Percentiles rank a stretch among this genome's conserved stretches.
Evolutionary conservation across 2,329 filamentous ascomycete species (phyloP).

Genomic region (Teratosphaeria viscida): DNA sequence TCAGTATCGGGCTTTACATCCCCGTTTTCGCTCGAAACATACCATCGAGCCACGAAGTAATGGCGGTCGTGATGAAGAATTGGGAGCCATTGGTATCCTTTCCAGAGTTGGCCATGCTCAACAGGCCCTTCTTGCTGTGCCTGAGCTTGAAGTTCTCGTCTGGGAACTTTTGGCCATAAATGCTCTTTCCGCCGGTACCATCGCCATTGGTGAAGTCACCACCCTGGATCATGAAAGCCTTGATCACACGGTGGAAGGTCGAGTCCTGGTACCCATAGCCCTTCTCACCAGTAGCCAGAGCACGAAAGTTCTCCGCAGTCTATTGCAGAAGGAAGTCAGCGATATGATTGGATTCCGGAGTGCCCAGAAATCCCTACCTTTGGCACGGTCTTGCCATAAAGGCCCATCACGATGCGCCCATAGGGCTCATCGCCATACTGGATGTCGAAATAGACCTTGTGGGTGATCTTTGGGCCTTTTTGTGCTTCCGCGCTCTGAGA

Average conservation of each 20-base stretch:
- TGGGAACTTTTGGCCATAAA: constrained; percentile 73
- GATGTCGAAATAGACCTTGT: constrained; percentile 71
- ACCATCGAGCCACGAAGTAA: constrained; percentile 38
- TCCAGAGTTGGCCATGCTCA: constrained; percentile 42
- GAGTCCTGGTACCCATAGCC: constrained; percentile 75
- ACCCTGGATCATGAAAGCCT: constrained; percentile 85
- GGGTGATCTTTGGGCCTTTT: constrained; percentile 56
- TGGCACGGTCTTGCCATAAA: constrained; percentile 80
- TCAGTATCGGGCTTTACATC: not conserved
- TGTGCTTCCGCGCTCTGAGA: constrained; percentile 61
- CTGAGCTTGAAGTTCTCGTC: constrained; percentile 96
- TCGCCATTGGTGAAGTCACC: constrained; percentile 79
- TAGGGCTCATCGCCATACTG: constrained; percentile 62
- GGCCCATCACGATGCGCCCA: constrained; percentile 67
- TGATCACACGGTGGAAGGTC: constrained; percentile 82
- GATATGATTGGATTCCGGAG: not conserved
- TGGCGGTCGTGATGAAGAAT: constrained; percentile 81
- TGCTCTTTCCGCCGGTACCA: constrained; percentile 76
- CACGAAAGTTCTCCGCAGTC: constrained; percentile 65
- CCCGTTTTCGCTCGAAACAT: not conserved
- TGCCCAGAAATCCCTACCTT: constrained; percentile 38
- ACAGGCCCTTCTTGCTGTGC: constrained; percentile 71
- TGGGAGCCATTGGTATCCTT: constrained; percentile 81
- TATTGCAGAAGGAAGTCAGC: constrained; percentile 15
- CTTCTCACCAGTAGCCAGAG: constrained; percentile 75